Percentiles rank a stretch among this genome's conserved stretches.
Conservation (phyloP, 306 rosid species). For the Cucumis melo region DNA sequence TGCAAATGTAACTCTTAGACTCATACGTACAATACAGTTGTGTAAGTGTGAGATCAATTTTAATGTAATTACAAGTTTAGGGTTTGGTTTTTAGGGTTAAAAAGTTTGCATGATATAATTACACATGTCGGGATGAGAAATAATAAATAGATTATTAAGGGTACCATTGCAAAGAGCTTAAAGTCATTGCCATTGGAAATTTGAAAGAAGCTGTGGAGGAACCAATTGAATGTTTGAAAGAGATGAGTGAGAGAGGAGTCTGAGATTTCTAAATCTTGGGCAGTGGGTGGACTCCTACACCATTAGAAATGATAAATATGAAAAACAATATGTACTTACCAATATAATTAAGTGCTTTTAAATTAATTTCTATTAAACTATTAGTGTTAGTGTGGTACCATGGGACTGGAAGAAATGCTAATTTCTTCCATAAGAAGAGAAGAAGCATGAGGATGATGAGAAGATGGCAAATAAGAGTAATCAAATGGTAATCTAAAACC, state of each 20-base stretch:
- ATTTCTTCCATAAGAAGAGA: slow-evolving; percentile 35
- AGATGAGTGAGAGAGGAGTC: slow-evolving; percentile 12
- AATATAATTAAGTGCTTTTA: no score
- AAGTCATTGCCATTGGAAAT: slow-evolving; percentile 44
- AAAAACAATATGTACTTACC: no score
- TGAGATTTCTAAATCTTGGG: slow-evolving; percentile 27
- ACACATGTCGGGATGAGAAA: no score
- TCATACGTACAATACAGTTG: no score
- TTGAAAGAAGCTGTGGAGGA: slow-evolving; percentile 24
- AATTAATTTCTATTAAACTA: no score
- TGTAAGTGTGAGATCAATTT: no score
- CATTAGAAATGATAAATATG: neutral
- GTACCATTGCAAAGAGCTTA: slow-evolving; percentile 40
- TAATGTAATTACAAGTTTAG: no score
- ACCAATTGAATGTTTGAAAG: neutral
- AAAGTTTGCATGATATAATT: no score
- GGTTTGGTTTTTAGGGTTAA: no score
- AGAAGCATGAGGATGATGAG: slow-evolving; percentile 36
- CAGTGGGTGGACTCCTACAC: slow-evolving; percentile 11
- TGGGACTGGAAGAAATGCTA: slow-evolving; percentile 23
- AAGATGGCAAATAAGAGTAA: slow-evolving; percentile 35
- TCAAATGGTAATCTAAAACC: slow-evolving; percentile 40
- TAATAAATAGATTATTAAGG: neutral
- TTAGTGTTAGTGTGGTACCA: slow-evolving; percentile 8
- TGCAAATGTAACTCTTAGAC: no score